phyloP scores from a whole-genome alignment of 2,329 filamentous ascomycete species.

The Lithohypha guttulata region DNA sequence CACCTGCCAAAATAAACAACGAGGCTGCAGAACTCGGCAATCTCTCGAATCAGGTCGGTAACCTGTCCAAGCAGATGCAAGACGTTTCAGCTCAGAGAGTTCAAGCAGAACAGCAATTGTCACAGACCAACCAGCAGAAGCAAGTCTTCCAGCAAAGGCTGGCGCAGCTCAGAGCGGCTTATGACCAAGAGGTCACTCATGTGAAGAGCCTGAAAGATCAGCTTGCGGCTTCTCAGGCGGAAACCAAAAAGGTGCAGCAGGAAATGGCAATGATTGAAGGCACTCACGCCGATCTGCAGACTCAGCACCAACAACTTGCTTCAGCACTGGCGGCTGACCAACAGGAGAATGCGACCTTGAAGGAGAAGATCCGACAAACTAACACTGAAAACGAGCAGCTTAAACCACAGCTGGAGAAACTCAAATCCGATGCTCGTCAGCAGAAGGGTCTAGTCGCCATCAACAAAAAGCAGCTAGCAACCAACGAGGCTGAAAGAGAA shows the following conservation, averaged over 20 bases:
- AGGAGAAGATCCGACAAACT: slow-evolving; percentile 73
- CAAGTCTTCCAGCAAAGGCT: slow-evolving; percentile 84
- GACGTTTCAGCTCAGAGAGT: slow-evolving; percentile 75
- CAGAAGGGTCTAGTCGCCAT: slow-evolving; percentile 95
- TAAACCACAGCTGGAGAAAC: slow-evolving; percentile 85
- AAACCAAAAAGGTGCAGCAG: slow-evolving; percentile 72
- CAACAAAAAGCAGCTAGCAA: slow-evolving; percentile 93
- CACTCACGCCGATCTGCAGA: slow-evolving; percentile 67
- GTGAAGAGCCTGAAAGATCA: slow-evolving; percentile 78
- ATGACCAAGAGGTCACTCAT: slow-evolving; percentile 85
- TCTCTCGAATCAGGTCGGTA: slow-evolving; percentile 88
- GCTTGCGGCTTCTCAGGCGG: slow-evolving; percentile 61
- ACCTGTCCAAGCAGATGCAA: slow-evolving; percentile 85
- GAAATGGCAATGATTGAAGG: slow-evolving; percentile 77
- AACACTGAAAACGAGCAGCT: slow-evolving; percentile 75
- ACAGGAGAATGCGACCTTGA: slow-evolving; percentile 73
- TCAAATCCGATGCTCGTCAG: slow-evolving; percentile 82
- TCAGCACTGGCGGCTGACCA: slow-evolving; percentile 73
- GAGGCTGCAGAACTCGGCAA: slow-evolving; percentile 92
- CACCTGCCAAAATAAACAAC: slow-evolving; percentile 74
- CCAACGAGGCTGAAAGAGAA: slow-evolving; percentile 78
- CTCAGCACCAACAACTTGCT: slow-evolving; percentile 66
- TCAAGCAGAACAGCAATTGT: slow-evolving; percentile 70
- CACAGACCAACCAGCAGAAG: slow-evolving; percentile 74
- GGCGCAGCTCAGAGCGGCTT: slow-evolving; percentile 72